Conservation (phyloP, 2,329 filamentous ascomycete species). For the Colletotrichum trifolii region DNA sequence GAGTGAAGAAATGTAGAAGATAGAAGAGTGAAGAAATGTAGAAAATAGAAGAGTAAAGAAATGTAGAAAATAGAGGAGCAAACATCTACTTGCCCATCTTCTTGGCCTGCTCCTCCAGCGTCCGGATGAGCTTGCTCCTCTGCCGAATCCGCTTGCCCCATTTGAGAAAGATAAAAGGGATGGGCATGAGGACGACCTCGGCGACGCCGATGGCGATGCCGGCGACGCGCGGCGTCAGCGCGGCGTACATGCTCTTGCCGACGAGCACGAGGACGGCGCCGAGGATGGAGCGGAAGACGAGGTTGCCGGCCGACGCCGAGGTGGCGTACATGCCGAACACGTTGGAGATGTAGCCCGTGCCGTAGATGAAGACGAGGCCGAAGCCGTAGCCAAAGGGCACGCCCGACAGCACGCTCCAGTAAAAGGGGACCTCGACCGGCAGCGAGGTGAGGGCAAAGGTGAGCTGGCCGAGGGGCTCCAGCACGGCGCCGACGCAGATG, state of each 20-base stretch:
- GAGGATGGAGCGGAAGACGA: conserved; percentile 67
- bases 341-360: conserved; percentile 70
- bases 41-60: background rate
- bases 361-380: conserved; percentile 73
- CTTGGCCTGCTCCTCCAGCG: conserved; percentile 33
- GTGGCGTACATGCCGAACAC: conserved; percentile 75
- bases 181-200: conserved; percentile 67
- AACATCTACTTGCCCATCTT: conserved; percentile 20
- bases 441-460: conserved; percentile 75
- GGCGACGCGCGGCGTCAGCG: conserved; percentile 69
- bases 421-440: conserved; percentile 68
- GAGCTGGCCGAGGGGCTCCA: conserved; percentile 69
- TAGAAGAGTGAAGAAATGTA: background rate
- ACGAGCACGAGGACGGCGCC: conserved; percentile 71
- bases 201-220: conserved; percentile 52
- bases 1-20: too few relatives aligned
- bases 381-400: conserved; percentile 73
- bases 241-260: conserved; percentile 67
- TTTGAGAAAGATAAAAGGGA: conserved; percentile 70
- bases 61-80: background rate
- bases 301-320: conserved; percentile 71
- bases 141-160: conserved; percentile 40
- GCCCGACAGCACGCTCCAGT: conserved; percentile 69
- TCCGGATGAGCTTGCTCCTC: conserved; percentile 34
- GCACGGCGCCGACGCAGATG: conserved; percentile 69